Evolutionary conservation across 2,329 filamentous ascomycete species (phyloP).

Genomic region (Chalaropsis ovoidea): DNA sequence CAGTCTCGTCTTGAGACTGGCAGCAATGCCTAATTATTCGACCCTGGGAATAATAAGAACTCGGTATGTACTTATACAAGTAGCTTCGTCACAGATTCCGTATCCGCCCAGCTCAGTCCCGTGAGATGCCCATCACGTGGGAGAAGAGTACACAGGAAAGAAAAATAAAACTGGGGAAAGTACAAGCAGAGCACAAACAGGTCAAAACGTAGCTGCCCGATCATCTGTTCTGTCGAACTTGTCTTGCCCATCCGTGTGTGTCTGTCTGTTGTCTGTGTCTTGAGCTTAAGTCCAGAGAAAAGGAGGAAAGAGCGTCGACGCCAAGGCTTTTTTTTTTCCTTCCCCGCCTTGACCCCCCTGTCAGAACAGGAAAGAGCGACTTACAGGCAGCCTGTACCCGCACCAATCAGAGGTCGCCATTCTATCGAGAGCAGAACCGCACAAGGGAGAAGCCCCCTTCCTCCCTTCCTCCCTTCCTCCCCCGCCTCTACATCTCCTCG

Average conservation of each 20-base stretch:
- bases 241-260: too few species aligned
- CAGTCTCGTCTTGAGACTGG: too few species aligned
- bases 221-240: constrained; percentile 8
- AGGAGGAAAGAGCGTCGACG: neutral
- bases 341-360: neutral
- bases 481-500: neutral
- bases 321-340: neutral
- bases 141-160: neutral
- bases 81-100: neutral
- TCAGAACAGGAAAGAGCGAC: constrained; percentile 1
- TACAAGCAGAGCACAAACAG: neutral
- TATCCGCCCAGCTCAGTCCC: neutral
- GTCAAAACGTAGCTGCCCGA: constrained; percentile 4
- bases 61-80: neutral
- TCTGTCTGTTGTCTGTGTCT: neutral
- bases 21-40: too few species aligned
- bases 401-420: neutral
- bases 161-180: neutral
- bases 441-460: neutral
- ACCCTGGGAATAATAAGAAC: neutral
- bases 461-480: neutral
- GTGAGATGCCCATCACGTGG: neutral
- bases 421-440: neutral
- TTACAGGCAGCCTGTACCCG: neutral
- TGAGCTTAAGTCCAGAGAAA: constrained; percentile 14